These are phyloP conservation scores for Austroboletus niveus DNA, from an alignment of 1,284 basidiomycete species.

Conservation along the genomic window DNA sequence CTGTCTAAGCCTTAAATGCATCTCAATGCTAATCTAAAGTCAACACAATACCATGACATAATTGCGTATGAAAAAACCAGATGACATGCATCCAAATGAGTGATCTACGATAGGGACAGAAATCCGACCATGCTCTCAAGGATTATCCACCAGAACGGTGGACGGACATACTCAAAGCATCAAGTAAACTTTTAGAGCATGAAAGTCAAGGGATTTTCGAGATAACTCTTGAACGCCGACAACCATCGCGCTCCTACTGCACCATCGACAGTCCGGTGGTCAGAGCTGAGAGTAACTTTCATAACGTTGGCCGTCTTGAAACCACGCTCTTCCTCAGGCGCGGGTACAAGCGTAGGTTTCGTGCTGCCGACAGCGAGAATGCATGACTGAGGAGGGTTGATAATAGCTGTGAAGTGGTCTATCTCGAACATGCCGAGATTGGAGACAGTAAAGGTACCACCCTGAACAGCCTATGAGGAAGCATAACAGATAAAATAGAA, in stretches of 20 bases:
- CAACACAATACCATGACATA: slow-evolving; percentile 19
- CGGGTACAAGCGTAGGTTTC: slow-evolving; percentile 84
- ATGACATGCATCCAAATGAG: slow-evolving; percentile 17
- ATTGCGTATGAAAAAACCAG: slow-evolving; percentile 12
- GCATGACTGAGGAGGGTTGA: slow-evolving; percentile 98
- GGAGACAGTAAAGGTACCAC: slow-evolving; percentile 98
- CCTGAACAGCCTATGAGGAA: slow-evolving; percentile 44
- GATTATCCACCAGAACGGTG: background rate
- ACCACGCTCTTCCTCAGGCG: slow-evolving; percentile 86
- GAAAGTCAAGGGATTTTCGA: slow-evolving; percentile 95
- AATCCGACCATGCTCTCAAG: slow-evolving; percentile 3
- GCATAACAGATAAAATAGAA: background rate
- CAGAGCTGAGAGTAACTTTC: slow-evolving; percentile 95
- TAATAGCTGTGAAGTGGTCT: slow-evolving; percentile 97
- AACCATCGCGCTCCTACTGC: slow-evolving; percentile 90
- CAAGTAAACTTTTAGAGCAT: slow-evolving; percentile 64
- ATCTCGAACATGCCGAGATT: slow-evolving; percentile 99
- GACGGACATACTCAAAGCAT: slow-evolving; percentile 1
- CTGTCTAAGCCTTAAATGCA: no score
- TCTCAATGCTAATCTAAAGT: background rate
- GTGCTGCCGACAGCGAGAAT: slow-evolving; percentile 95
- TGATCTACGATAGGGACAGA: slow-evolving; percentile 25
- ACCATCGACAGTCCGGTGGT: slow-evolving; percentile 95
- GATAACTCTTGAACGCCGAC: slow-evolving; percentile 92
- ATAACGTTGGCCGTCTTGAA: slow-evolving; percentile 92